Conservation (phyloP, 306 rosid species). For the Rosa chinensis region DNA sequence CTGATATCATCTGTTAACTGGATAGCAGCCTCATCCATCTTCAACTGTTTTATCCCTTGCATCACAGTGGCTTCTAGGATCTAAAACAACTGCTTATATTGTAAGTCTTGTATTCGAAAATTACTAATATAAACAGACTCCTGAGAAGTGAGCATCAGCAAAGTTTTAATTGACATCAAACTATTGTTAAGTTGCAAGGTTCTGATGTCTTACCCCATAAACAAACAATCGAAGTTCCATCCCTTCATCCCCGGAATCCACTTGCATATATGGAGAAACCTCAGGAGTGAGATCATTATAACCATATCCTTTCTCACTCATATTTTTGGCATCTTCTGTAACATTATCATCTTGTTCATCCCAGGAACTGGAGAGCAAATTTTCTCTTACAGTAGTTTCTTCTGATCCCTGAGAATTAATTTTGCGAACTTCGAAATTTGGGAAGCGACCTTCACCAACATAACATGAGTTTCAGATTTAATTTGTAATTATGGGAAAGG, state of each 20-base stretch:
- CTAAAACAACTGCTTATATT: slow-evolving; percentile 59
- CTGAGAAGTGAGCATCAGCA: neutral
- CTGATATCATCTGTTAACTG: slow-evolving; percentile 81
- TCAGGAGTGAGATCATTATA: slow-evolving; percentile 36
- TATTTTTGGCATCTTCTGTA: slow-evolving; percentile 38
- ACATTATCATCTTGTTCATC: slow-evolving; percentile 39
- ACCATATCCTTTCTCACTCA: slow-evolving; percentile 35
- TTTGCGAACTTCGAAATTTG: slow-evolving; percentile 81
- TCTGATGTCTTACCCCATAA: slow-evolving; percentile 71
- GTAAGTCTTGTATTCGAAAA: slow-evolving; percentile 42
- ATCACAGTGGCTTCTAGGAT: slow-evolving; percentile 77
- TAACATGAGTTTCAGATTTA: slow-evolving; percentile 14
- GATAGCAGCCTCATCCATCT: slow-evolving; percentile 59
- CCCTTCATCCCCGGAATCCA: slow-evolving; percentile 46
- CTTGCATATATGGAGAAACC: slow-evolving; percentile 42
- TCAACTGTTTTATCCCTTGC: slow-evolving; percentile 79
- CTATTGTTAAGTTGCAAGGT: slow-evolving; percentile 16
- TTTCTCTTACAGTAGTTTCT: slow-evolving; percentile 41
- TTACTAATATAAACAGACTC: neutral
- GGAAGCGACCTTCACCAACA: slow-evolving; percentile 61
- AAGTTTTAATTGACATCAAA: neutral
- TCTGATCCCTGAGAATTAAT: slow-evolving; percentile 49
- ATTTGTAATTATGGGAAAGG: neutral
- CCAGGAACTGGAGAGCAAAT: slow-evolving; percentile 32
- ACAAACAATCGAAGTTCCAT: slow-evolving; percentile 63